Percentiles rank a stretch among this genome's conserved stretches.
Evolutionary conservation across 1,284 basidiomycete genomes (phyloP).

Genomic region (Ustilago tritici): DNA sequence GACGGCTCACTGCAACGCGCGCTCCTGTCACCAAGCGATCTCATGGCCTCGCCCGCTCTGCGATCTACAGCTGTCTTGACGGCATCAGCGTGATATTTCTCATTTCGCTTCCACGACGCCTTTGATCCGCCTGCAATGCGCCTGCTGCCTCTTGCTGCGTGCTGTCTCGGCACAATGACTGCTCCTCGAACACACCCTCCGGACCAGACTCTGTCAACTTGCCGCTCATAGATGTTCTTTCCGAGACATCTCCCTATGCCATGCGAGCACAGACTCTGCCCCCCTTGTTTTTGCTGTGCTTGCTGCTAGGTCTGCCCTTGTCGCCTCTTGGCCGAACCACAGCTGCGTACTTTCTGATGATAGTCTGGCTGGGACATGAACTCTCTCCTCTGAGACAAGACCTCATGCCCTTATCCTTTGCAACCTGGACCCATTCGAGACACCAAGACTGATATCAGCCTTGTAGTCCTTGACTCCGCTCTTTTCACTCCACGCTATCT

Average conservation of each 20-base stretch:
- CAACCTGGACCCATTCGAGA: not conserved
- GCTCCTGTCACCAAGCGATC: not conserved
- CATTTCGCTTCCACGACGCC: not conserved
- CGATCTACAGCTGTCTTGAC: not conserved
- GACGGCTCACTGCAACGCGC: not conserved
- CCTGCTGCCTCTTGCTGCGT: not conserved
- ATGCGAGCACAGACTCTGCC: slow-evolving; percentile 7
- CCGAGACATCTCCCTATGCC: not conserved
- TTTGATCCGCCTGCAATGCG: slow-evolving; percentile 1
- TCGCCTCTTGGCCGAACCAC: not conserved
- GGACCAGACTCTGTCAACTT: not conserved
- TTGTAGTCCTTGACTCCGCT: not conserved
- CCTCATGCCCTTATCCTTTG: not conserved
- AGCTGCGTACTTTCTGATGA: too few species aligned
- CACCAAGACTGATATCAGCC: not conserved
- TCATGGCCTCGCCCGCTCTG: not conserved
- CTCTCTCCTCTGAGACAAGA: not conserved
- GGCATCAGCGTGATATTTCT: not conserved
- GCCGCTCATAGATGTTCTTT: slow-evolving; percentile 16
- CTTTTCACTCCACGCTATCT: not conserved
- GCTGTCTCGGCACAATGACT: not conserved
- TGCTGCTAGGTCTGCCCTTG: not conserved
- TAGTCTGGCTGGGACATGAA: not conserved
- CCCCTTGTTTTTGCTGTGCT: not conserved
- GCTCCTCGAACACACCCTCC: not conserved